Evolutionary conservation across 306 rosid genomes (phyloP).

Genomic region (Begonia peltatifolia): DNA sequence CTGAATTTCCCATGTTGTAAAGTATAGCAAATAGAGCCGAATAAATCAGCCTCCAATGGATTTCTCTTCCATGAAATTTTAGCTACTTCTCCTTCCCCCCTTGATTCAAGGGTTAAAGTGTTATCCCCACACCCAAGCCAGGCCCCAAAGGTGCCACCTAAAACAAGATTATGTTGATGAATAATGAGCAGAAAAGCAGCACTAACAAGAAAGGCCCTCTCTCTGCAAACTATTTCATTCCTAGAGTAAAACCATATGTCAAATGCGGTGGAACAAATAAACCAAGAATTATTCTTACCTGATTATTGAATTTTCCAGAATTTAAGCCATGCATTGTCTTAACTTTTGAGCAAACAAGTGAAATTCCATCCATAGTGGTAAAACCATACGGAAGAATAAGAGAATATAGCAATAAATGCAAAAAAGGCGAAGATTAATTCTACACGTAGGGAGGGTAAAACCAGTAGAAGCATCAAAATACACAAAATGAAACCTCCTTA

Average conservation of each 20-base stretch:
- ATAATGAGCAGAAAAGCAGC: slow-evolving; percentile 7
- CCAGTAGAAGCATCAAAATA: background rate
- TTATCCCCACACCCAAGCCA: slow-evolving; percentile 24
- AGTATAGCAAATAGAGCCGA: slow-evolving; percentile 69
- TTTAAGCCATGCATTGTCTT: no score
- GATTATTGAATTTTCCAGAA: no score
- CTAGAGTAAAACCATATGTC: no score
- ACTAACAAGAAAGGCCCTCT: background rate
- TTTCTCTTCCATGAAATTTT: slow-evolving; percentile 15
- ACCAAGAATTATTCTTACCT: no score
- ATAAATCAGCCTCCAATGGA: slow-evolving; percentile 37
- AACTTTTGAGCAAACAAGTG: no score
- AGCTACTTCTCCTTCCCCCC: slow-evolving; percentile 7
- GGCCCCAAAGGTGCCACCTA: slow-evolving; percentile 32
- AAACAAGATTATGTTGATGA: slow-evolving; percentile 3
- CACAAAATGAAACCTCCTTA: slow-evolving; percentile 1
- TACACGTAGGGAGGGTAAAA: background rate
- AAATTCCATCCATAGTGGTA: no score
- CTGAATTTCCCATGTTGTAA: slow-evolving; percentile 63
- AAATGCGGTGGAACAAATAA: no score
- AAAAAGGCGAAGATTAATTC: background rate
- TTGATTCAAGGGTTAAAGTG: slow-evolving; percentile 12
- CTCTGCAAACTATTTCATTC: no score
- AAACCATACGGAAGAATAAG: no score
- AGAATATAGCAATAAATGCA: no score